phyloP scores from a whole-genome alignment of 805 yeast species.

The Lipomyces sp. region DNA sequence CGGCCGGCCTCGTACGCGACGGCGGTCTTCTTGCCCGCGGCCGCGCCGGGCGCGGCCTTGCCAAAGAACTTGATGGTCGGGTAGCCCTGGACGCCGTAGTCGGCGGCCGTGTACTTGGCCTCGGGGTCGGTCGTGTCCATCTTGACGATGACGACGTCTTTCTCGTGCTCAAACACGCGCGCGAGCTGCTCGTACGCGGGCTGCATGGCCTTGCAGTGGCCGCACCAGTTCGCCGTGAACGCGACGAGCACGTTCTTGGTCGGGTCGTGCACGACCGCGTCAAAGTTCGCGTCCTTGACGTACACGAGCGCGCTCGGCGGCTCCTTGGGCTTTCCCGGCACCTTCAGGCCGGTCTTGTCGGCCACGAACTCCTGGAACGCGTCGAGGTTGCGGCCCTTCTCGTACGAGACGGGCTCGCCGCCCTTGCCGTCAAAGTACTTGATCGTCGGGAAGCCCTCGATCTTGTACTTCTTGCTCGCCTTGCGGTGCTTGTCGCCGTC shows the following conservation, averaged over 20 bases:
- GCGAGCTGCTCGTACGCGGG: constrained; percentile 54
- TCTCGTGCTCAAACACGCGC: constrained; percentile 43
- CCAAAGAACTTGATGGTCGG: constrained; percentile 58
- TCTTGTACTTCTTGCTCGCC: constrained; percentile 61
- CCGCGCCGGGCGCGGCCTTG: constrained; percentile 32
- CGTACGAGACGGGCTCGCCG: constrained; percentile 31
- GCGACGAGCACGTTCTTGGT: constrained; percentile 46
- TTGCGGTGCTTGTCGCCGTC: constrained; percentile 65
- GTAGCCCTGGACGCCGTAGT: constrained; percentile 45
- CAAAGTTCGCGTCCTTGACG: constrained; percentile 45
- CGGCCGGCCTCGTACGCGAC: constrained; percentile 53
- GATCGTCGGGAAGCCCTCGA: constrained; percentile 83
- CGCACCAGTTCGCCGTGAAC: constrained; percentile 61
- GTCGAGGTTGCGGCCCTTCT: constrained; percentile 47
- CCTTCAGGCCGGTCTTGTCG: constrained; percentile 29
- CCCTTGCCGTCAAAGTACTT: constrained; percentile 36
- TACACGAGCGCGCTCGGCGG: constrained; percentile 24
- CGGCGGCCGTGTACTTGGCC: constrained; percentile 41
- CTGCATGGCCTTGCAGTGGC: constrained; percentile 51
- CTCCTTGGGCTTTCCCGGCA: constrained; percentile 9
- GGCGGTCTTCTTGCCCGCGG: too few species aligned
- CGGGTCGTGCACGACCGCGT: constrained; percentile 41
- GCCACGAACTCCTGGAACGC: constrained; percentile 54
- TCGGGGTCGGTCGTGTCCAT: constrained; percentile 50
- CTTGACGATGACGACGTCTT: constrained; percentile 44